Evolutionary conservation across 1,139 yeast genomes (phyloP).

Genomic region (Saccharomyces hybrid): DNA sequence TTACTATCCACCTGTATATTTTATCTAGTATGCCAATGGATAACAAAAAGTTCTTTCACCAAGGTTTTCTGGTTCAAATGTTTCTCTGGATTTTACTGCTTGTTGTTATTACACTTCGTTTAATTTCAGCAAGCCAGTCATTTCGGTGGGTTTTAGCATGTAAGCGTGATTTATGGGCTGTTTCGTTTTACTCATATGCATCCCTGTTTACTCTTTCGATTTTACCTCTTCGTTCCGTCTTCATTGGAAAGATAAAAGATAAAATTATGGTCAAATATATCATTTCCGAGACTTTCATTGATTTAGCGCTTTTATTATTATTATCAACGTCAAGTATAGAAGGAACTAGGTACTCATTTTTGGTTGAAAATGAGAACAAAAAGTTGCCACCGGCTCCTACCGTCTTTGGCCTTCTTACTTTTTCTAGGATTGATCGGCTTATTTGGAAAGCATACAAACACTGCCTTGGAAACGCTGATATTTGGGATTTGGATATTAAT

Average conservation of each 20-base stretch:
- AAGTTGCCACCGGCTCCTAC: constrained; percentile 72
- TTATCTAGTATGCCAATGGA: constrained; percentile 38
- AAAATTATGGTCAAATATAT: constrained; percentile 36
- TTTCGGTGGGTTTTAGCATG: constrained; percentile 18
- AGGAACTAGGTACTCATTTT: constrained; percentile 47
- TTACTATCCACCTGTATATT: constrained; percentile 36
- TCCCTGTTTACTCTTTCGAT: constrained; percentile 44
- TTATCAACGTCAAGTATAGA: constrained; percentile 59
- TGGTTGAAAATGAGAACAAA: constrained; percentile 36
- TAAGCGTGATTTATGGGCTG: constrained; percentile 52
- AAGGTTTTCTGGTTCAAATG: constrained; percentile 34
- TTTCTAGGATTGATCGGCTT: constrained; percentile 69
- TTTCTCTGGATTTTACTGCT: constrained; percentile 56
- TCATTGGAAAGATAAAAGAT: constrained; percentile 40
- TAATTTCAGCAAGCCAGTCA: constrained; percentile 39
- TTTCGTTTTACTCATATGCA: constrained; percentile 53
- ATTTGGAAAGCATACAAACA: constrained; percentile 56
- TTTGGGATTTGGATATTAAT: constrained; percentile 78
- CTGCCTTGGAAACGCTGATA: constrained; percentile 51
- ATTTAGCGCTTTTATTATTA: constrained; percentile 40
- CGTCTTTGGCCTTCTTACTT: constrained; percentile 53
- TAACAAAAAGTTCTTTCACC: constrained; percentile 21
- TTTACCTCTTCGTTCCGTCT: constrained; percentile 57
- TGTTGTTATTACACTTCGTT: constrained; percentile 43
- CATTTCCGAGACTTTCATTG: constrained; percentile 40